A percentile compares a stretch with the other conserved stretches of the same genome.
These are phyloP conservation scores for Apiospora marii DNA, from an alignment of 2,329 filamentous ascomycete genomes.

Conservation along the genomic window DNA sequence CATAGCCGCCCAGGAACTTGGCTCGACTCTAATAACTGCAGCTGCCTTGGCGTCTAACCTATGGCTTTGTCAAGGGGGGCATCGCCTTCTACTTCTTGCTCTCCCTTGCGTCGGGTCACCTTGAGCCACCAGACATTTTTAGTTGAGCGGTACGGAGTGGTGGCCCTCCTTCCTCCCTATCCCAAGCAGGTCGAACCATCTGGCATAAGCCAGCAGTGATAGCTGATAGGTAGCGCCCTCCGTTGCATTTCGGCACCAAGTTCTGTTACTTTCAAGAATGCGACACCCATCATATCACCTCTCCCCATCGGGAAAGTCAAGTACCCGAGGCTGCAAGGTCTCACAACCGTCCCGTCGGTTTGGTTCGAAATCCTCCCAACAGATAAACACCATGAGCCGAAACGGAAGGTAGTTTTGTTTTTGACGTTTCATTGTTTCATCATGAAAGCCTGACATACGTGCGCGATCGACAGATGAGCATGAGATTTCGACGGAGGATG, in stretches of 20 bases:
- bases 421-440: not conserved
- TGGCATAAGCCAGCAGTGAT: not conserved
- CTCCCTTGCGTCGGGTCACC: not conserved
- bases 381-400: not conserved
- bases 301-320: not conserved
- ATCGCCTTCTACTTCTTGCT: not conserved
- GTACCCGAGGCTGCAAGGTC: not conserved
- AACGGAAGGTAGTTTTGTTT: constrained; percentile 1
- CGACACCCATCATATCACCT: not conserved
- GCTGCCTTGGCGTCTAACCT: not conserved
- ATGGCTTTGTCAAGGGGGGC: not conserved
- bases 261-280: not conserved
- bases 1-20: constrained; percentile 13
- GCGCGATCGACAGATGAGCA: constrained; percentile 1
- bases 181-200: not conserved
- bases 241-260: not conserved
- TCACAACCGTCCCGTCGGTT: constrained; percentile 3
- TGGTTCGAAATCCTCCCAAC: not conserved
- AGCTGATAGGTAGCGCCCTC: not conserved
- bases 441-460: not conserved
- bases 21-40: not conserved
- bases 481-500: not conserved
- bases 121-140: not conserved
- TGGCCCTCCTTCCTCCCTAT: not conserved
- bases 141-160: not conserved